Base-by-base conservation (phyloP, 345 rosid species). In the Hibiscus trionum region DNA sequence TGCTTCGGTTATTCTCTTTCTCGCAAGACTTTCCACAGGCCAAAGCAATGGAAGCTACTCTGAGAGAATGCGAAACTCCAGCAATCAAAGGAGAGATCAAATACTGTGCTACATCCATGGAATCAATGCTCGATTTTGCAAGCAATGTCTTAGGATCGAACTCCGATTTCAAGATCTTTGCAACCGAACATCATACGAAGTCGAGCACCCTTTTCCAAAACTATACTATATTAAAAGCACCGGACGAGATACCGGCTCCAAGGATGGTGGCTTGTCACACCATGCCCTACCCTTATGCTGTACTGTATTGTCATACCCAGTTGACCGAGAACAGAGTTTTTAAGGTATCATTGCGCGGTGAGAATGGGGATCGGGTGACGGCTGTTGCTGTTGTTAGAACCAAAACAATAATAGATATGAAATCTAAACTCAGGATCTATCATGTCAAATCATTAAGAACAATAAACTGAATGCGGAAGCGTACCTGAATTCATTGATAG, bases 221-320 rank as follows among this genome's bases (percentile, higher is more conserved):
- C 60, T 87, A 84, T 55, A 81, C 83, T 0, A 61, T 85, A 44
- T 5, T 73, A 0, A 78, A 19, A 9, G 66, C 3, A 4, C 82
- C 87, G 1, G 15, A n/a, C 15, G 82, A 84, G 74, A 69, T 83
- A 2, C 27, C 61, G 2, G 72, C 82, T 31, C 74, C 84, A 3
- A 76, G 39, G 46, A 73, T 74, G 73, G 84, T 85, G 31, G 84
- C 82, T 1, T 83, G 87, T 31, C 87, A 83, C 63, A 73, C 74
- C 1, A 14, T 80, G 79, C 76, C 82, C 0, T 85, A 82, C 61
- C 83, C 86, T 35, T 83, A 83, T 10, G 71, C 76, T 1, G 39
- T 87, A 6, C 84, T 81, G 58, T 77, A 79, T 47, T 87, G 87
- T 71, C 90, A 87, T 46, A 72, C 77, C 75, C 83, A 77, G 19